Evolutionary conservation across 805 yeast genomes (phyloP), one percentile per base, ranked within the genome.

Genomic region (Lachancea mirantina): DNA sequence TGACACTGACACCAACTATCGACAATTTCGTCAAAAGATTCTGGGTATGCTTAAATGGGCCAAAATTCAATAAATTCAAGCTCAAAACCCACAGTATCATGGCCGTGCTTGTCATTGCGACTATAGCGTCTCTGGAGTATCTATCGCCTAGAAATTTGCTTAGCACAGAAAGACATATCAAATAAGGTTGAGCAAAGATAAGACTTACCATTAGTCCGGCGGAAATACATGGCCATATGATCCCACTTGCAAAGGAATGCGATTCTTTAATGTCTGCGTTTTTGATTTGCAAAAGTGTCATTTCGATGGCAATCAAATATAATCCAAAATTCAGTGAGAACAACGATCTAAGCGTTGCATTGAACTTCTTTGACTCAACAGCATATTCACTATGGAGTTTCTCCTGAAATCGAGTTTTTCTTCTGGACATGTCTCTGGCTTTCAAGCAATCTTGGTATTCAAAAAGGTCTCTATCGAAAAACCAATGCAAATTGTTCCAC

Each of bases 1-100:
- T 49, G 8, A 55, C 19, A 2, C 57, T 51, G 1, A 54, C 55
- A 13, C 62, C 62, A 3, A 47, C 45, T 4, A 57, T 44, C 5
- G 62, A 55, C 10, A 55, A 19, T 34, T 51, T 55, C 5, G 62
- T 57, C 19, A 57, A 37, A 30, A 55, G 40, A 39, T 48, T 54
- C 4, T 39, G 30, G 1, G 59, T 40, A 34, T 46, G 44, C 9
- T 38, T 24, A 30, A 54, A 57, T 10, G 62, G 62, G 2, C 62
- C 62, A 24, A 50, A 32, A 6, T 39, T 35, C 3, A 50, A 30
- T 13, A 35, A 32, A 14, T 38, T 41, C 26, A 55, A 28, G 1
- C 37, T 23, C 0, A 42, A 19, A 3, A 54, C 43, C 24, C 45
- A 32, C 2, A 38, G 21, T 4, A 52, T 27, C 7, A 31, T 23